A percentile compares a stretch with the other conserved stretches of the same genome.
Evolutionary conservation across 2,329 filamentous ascomycete species (phyloP).

Genomic region (Botrytis aclada): DNA sequence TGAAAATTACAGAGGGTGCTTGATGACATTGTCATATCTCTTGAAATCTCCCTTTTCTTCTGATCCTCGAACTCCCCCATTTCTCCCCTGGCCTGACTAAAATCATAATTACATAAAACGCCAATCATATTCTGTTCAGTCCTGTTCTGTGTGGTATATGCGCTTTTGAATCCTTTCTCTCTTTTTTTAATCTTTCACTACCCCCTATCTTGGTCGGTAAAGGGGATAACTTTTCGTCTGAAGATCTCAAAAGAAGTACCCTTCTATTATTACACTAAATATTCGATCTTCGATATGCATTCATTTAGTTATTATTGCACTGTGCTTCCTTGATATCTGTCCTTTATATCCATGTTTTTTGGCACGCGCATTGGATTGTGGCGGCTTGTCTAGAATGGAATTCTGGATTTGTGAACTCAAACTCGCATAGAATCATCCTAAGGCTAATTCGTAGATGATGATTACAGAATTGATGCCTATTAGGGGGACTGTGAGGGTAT

Average conservation of each 20-base stretch:
- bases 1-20: not conserved
- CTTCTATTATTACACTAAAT: not conserved
- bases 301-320: not conserved
- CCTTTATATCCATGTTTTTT: not conserved
- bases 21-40: not conserved
- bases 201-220: not conserved
- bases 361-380: not conserved
- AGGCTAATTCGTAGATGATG: conserved; percentile 76
- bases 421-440: conserved; percentile 51
- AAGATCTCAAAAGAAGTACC: not conserved
- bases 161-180: not conserved
- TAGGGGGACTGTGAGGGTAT: conserved; percentile 63
- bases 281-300: not conserved
- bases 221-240: no score
- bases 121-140: not conserved
- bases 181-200: not conserved
- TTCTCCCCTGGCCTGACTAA: not conserved
- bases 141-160: not conserved
- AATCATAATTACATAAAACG: not conserved
- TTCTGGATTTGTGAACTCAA: not conserved
- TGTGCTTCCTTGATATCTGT: not conserved
- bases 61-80: not conserved
- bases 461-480: conserved; percentile 81
- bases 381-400: not conserved
- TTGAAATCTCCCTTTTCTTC: not conserved